These are phyloP conservation scores for Onygenales sp. DNA, from an alignment of 2,329 filamentous ascomycete genomes.

Conservation along the genomic window DNA sequence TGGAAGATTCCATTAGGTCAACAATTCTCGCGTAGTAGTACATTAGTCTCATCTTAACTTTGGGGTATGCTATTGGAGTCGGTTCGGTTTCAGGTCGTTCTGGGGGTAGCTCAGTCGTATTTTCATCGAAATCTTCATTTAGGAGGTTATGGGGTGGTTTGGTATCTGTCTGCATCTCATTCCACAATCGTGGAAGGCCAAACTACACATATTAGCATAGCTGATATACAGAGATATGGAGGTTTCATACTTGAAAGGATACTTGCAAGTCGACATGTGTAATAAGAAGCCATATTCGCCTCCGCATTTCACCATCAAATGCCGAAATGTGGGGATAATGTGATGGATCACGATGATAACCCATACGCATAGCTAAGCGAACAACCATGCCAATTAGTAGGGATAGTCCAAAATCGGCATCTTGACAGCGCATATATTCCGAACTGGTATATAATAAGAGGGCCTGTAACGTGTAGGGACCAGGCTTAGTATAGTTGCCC, in stretches of 20 bases:
- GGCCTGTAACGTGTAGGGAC: slow-evolving; percentile 19
- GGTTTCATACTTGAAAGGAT: slow-evolving; percentile 21
- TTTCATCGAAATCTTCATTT: slow-evolving; percentile 32
- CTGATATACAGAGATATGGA: neutral
- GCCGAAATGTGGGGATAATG: slow-evolving; percentile 25
- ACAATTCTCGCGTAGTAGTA: slow-evolving; percentile 9
- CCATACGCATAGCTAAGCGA: slow-evolving; percentile 28
- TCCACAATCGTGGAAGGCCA: slow-evolving; percentile 30
- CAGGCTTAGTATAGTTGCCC: slow-evolving; percentile 19
- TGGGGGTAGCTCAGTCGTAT: slow-evolving; percentile 21
- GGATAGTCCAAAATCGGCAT: slow-evolving; percentile 16
- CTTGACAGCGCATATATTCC: slow-evolving; percentile 16
- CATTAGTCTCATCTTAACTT: slow-evolving; percentile 7
- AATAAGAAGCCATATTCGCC: slow-evolving; percentile 25
- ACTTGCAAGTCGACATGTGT: slow-evolving; percentile 29
- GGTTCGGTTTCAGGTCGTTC: slow-evolving; percentile 17
- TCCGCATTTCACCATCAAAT: slow-evolving; percentile 28
- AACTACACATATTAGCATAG: neutral
- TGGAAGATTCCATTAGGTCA: slow-evolving; percentile 9
- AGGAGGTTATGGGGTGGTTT: slow-evolving; percentile 30
- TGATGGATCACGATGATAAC: slow-evolving; percentile 34
- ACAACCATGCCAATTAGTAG: slow-evolving; percentile 20
- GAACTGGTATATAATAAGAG: slow-evolving; percentile 15
- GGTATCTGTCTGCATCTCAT: slow-evolving; percentile 29
- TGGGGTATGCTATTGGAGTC: slow-evolving; percentile 15